phyloP scores from a whole-genome alignment of 2,329 filamentous ascomycete species.

The Cladosporium oxysporum region DNA sequence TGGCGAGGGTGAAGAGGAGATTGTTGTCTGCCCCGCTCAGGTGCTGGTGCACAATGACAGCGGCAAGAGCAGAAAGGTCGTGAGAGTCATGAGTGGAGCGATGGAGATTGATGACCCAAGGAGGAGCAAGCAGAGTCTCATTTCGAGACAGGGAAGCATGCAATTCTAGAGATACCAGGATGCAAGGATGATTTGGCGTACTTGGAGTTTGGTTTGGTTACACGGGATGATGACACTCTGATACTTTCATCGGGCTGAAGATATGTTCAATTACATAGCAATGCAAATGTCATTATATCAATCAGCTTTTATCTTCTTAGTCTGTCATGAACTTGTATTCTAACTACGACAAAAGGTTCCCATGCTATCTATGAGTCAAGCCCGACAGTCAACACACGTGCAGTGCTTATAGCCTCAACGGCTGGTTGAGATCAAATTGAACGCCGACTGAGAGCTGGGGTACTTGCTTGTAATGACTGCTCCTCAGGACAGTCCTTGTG shows the following conservation, averaged over 20 bases:
- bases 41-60: conserved; percentile 66
- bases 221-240: neutral
- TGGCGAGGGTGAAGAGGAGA: conserved; percentile 87
- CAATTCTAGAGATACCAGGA: conserved; percentile 23
- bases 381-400: neutral
- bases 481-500: conserved; percentile 42
- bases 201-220: neutral
- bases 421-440: conserved; percentile 45
- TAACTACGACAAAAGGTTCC: neutral
- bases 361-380: neutral
- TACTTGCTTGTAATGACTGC: conserved; percentile 45
- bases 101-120: conserved; percentile 48
- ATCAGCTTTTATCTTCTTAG: neutral
- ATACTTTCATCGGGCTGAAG: neutral
- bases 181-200: neutral
- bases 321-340: neutral
- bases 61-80: conserved; percentile 48
- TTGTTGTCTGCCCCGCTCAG: conserved; percentile 92
- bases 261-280: neutral
- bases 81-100: conserved; percentile 52
- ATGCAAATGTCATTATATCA: conserved; percentile 4
- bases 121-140: conserved; percentile 33
- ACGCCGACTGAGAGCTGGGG: conserved; percentile 47
- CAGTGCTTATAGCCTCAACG: conserved; percentile 23
- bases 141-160: conserved; percentile 32